Base-by-base conservation (phyloP, 2,329 filamentous ascomycete genomes). In the Massarina eburnea region DNA sequence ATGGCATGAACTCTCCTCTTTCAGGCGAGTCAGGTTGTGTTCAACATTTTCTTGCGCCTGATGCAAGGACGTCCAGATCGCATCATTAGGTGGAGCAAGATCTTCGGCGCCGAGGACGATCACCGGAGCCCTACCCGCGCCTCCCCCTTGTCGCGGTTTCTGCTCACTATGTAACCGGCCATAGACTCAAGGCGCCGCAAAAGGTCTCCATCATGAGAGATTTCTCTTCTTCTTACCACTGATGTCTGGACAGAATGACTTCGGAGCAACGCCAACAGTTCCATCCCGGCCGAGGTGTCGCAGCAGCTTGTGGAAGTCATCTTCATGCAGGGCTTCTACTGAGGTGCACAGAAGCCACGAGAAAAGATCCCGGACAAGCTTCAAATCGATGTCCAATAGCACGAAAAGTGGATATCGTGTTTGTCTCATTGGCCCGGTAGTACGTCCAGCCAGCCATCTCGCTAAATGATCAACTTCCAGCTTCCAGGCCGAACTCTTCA, bases 381-480 rank as follows among this genome's bases (percentile, higher is more conserved):
- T 17, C 27, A 33, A 5, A 19, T 4, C 10, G 14, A 14, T 26
- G 38, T 20, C 47, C 36, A 40, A 46, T 49, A 24, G 38, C 30
- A 50, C 47, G 45, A 41, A 49, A 42, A 35, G 30, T 32, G 45
- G 41, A 27, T 21, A 18, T 29, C 24, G 20, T 39, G 33, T 17
- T 18, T 15, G 20, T 18, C 37, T 50, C 42, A 52, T 57, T 54
- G 53, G 51, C 27, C 12, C 34, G n/a, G 17, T 12, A 30, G 6
- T 30, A 14, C 4, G 27, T 14, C 12, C 27, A 26, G 24, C 10
- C 24, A 30, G 27, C 5, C 27, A 14, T 30, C 27, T 30, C 27
- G 27, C 27, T 30, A 30, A 30, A 41, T 33, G 45, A 51, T 52
- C 47, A 49, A 55, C 56, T 35, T 56, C 58, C 43, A 44, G 49